A percentile compares a stretch with the other conserved stretches of the same genome.
phyloP scores from a whole-genome alignment of 1,284 basidiomycete species.

The Ustilago crameri region DNA sequence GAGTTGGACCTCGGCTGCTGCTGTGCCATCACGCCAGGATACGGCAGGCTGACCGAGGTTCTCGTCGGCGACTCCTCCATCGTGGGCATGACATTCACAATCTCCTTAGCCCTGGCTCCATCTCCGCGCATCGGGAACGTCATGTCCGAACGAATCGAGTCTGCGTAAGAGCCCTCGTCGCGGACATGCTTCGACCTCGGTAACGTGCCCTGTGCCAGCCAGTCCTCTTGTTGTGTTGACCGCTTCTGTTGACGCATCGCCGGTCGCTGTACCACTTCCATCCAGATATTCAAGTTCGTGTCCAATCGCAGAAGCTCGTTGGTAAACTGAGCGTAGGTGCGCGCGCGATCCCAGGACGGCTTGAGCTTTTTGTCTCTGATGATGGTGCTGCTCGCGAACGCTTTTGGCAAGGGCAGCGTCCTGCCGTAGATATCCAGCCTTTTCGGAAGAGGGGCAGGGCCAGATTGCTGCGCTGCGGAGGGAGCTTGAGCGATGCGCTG shows the following conservation, averaged over 20 bases:
- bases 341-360: constrained; percentile 58
- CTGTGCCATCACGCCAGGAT: constrained; percentile 43
- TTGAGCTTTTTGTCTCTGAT: constrained; percentile 40
- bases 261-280: constrained; percentile 47
- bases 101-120: constrained; percentile 60
- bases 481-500: constrained; percentile 14
- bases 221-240: constrained; percentile 10
- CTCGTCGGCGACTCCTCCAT: constrained; percentile 45
- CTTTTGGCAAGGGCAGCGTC: constrained; percentile 49
- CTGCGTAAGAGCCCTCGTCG: constrained; percentile 51
- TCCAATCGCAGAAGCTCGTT: constrained; percentile 53
- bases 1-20: constrained; percentile 27
- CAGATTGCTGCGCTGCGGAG: constrained; percentile 5
- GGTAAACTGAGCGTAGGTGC: constrained; percentile 53
- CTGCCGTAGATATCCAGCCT: constrained; percentile 55
- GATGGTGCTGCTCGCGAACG: constrained; percentile 50
- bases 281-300: constrained; percentile 56
- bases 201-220: constrained; percentile 18
- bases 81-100: constrained; percentile 41
- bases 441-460: constrained; percentile 2
- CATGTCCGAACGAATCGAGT: constrained; percentile 58
- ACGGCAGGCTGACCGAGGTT: constrained; percentile 46
- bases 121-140: constrained; percentile 64
- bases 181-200: constrained; percentile 33
- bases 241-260: constrained; percentile 45